Evolutionary conservation across 352 stramenopile genomes (phyloP).

Genomic region (Phytophthora lateralis): DNA sequence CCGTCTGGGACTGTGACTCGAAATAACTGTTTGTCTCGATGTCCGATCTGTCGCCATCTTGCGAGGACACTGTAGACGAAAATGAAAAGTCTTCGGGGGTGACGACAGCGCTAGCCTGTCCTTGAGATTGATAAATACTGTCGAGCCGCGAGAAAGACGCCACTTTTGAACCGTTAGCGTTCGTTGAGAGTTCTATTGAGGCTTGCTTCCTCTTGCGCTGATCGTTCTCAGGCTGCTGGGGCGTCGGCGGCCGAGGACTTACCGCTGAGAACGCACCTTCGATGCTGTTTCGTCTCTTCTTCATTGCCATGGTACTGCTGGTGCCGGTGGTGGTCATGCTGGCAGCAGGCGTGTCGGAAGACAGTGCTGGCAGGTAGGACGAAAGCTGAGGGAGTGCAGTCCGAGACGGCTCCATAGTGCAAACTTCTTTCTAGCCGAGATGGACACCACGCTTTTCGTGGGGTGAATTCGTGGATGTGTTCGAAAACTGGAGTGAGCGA

Average conservation of each 20-base stretch:
- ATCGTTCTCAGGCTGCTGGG: slow-evolving; percentile 9
- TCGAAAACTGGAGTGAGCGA: slow-evolving; percentile 21
- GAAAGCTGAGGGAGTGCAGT: slow-evolving; percentile 25
- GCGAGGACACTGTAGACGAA: slow-evolving; percentile 25
- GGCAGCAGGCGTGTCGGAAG: slow-evolving; percentile 12
- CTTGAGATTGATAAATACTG: slow-evolving; percentile 18
- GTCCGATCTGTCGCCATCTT: slow-evolving; percentile 11
- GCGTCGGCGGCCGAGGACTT: slow-evolving; percentile 7
- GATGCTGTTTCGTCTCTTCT: slow-evolving; percentile 30
- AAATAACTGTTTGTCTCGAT: slow-evolving; percentile 17
- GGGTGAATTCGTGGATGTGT: background rate
- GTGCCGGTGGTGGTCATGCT: slow-evolving; percentile 14
- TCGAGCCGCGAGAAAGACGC: slow-evolving; percentile 8
- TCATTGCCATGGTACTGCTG: slow-evolving; percentile 9
- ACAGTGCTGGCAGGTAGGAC: slow-evolving; percentile 24
- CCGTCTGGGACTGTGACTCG: slow-evolving; percentile 10
- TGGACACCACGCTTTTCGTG: background rate
- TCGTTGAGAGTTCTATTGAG: background rate
- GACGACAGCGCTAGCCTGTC: slow-evolving; percentile 3
- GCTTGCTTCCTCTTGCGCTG: slow-evolving; percentile 26
- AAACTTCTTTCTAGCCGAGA: background rate
- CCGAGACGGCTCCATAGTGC: slow-evolving; percentile 16
- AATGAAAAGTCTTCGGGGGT: slow-evolving; percentile 11
- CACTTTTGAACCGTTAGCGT: background rate
- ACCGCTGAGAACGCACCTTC: slow-evolving; percentile 23